phyloP scores from a whole-genome alignment of 345 rosid species.

The Melaleuca alternifolia region DNA sequence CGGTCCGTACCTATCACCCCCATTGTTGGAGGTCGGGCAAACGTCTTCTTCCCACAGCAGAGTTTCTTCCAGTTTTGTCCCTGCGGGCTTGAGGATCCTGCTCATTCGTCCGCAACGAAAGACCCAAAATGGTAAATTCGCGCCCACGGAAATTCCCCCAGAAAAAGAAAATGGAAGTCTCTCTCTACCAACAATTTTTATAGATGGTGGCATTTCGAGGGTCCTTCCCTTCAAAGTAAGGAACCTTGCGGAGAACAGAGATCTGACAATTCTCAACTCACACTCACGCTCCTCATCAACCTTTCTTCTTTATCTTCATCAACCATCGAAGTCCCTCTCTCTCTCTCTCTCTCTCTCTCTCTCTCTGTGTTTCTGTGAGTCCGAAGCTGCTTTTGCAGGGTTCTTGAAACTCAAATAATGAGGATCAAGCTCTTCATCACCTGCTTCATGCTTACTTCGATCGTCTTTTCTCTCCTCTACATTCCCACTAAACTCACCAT shows the following conservation, averaged over 20 bases:
- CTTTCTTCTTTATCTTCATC: background rate
- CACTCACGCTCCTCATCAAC: constrained; percentile 6
- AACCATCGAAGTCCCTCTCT: background rate
- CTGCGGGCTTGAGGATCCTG: background rate
- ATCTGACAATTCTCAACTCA: background rate
- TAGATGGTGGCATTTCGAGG: background rate
- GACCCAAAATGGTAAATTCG: constrained; percentile 3
- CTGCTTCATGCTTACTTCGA: constrained; percentile 37
- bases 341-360: background rate
- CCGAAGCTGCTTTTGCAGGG: background rate
- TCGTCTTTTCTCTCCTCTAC: constrained; percentile 41
- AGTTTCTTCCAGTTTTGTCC: background rate
- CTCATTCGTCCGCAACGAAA: background rate
- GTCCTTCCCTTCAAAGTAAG: constrained; percentile 38
- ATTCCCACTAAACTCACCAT: constrained; percentile 29
- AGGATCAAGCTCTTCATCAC: constrained; percentile 44
- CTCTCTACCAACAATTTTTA: background rate
- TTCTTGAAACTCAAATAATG: constrained; percentile 15
- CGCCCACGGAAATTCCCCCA: no score
- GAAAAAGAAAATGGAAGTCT: background rate
- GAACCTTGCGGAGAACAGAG: constrained; percentile 6
- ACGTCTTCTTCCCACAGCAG: background rate
- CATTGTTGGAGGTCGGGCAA: background rate
- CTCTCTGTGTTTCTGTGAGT: background rate
- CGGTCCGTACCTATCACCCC: background rate